These are phyloP conservation scores for Hygrocybe punicea DNA, from an alignment of 768 basidiomycete species.

Conservation along the genomic window DNA sequence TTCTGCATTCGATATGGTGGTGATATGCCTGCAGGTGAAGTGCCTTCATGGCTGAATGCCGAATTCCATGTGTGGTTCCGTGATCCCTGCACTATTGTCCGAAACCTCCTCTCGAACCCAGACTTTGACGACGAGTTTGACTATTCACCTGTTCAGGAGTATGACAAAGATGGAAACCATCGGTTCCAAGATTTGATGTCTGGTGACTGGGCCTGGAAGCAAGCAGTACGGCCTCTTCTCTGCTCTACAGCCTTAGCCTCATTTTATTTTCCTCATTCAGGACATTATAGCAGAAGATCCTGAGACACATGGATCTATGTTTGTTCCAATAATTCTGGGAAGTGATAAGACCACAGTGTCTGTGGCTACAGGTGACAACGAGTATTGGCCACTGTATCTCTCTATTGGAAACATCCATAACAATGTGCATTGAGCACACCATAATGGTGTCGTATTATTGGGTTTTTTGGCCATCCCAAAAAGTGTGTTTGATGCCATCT, in stretches of 20 bases:
- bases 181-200: constrained; percentile 40
- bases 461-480: constrained; percentile 32
- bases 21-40: constrained; percentile 13
- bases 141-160: constrained; percentile 27
- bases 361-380: constrained; percentile 36
- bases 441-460: constrained; percentile 25
- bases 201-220: constrained; percentile 40
- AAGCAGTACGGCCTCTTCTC: constrained; percentile 30
- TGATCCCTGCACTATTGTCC: constrained; percentile 25
- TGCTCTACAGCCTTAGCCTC: neutral
- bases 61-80: constrained; percentile 33
- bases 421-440: constrained; percentile 29
- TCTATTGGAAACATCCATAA: constrained; percentile 35
- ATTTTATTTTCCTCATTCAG: neutral
- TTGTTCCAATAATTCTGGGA: no score
- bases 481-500: constrained; percentile 17
- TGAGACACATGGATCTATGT: constrained; percentile 25
- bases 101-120: constrained; percentile 32
- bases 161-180: constrained; percentile 21
- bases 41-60: constrained; percentile 32
- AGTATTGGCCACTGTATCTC: constrained; percentile 36
- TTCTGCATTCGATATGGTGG: constrained; percentile 19
- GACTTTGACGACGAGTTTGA: constrained; percentile 37
- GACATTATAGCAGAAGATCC: constrained; percentile 10
- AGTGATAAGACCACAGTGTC: constrained; percentile 41